phyloP scores from a whole-genome alignment of 1,284 basidiomycete genomes.

The Microbotryum saponariae region DNA sequence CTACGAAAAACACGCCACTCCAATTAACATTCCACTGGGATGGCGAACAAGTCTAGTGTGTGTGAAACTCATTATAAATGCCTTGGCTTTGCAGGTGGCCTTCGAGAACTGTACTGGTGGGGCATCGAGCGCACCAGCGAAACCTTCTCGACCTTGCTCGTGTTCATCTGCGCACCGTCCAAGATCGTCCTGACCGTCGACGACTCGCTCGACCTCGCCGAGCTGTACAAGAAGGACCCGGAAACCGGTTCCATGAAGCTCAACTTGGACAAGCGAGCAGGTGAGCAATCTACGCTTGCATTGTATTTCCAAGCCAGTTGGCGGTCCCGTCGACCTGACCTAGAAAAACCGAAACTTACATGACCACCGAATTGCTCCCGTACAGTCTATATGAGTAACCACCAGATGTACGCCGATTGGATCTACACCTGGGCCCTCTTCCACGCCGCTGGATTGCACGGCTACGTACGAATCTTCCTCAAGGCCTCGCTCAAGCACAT shows the following conservation, averaged over 20 bases:
- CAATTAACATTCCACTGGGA: too few species aligned
- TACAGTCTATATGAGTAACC: background rate
- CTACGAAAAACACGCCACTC: too few species aligned
- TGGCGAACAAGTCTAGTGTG: too few species aligned
- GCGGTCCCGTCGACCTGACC: background rate
- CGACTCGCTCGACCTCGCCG: conserved; percentile 28
- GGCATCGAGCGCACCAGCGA: conserved; percentile 74
- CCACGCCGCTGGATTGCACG: conserved; percentile 20
- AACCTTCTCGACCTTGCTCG: conserved; percentile 60
- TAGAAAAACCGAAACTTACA: conserved; percentile 10
- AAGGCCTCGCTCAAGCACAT: conserved; percentile 83
- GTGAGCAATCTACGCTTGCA: conserved; percentile 53
- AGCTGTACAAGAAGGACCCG: conserved; percentile 47
- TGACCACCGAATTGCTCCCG: background rate
- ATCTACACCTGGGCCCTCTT: conserved; percentile 65
- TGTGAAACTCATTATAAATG: too few species aligned
- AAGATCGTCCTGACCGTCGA: conserved; percentile 58
- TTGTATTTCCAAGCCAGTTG: conserved; percentile 66
- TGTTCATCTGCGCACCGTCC: conserved; percentile 56
- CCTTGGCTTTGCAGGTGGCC: background rate
- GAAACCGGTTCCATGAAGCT: conserved; percentile 55
- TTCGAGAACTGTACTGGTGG: conserved; percentile 50
- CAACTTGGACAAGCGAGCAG: conserved; percentile 64
- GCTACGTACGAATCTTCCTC: conserved; percentile 69
- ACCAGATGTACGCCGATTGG: conserved; percentile 77